Conservation (phyloP, 2,329 filamentous ascomycete species). For the Phialemonium atrogriseum region DNA sequence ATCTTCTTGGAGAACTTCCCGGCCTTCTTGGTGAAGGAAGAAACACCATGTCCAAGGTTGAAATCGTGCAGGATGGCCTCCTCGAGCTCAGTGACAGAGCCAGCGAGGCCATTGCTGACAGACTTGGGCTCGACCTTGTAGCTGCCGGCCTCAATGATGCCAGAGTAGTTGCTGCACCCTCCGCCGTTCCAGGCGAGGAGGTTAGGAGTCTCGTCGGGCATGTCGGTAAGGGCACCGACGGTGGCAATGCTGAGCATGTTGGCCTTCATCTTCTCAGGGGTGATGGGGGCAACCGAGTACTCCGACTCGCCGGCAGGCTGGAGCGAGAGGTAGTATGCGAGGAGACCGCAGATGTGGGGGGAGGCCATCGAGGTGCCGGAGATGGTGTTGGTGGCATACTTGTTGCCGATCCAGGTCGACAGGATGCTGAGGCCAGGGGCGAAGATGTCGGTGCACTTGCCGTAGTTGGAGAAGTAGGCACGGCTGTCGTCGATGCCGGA, state of each 20-base stretch:
- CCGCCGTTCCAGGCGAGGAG: conserved; percentile 98
- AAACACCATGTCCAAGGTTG: conserved; percentile 45
- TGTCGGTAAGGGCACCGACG: conserved; percentile 65
- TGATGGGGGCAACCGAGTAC: conserved; percentile 82
- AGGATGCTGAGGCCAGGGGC: conserved; percentile 93
- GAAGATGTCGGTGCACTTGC: conserved; percentile 99
- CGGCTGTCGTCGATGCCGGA: conserved; percentile 90
- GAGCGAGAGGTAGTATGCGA: conserved; percentile 96
- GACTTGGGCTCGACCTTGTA: conserved; percentile 50
- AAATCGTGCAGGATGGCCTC: conserved; percentile 54
- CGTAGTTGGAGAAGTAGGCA: conserved; percentile 99
- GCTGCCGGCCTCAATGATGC: conserved; percentile 67
- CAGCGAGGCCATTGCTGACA: conserved; percentile 29
- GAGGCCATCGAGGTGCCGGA: conserved; percentile 99
- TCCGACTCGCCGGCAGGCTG: conserved; percentile 86
- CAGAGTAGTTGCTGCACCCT: conserved; percentile 81
- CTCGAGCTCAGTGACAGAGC: conserved; percentile 51
- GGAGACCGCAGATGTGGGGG: conserved; percentile 89
- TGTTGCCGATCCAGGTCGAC: conserved; percentile 97
- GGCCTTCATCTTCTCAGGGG: conserved; percentile 88
- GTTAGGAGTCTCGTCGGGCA: conserved; percentile 83
- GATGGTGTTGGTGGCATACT: conserved; percentile 96
- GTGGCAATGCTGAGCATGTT: conserved; percentile 80
- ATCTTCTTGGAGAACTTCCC: conserved; percentile 57
- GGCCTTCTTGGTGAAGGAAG: conserved; percentile 45